Percentiles rank a stretch among this genome's conserved stretches.
Evolutionary conservation across 441 rosid genomes (phyloP).

Genomic region (Heliophila coronopifolia): DNA sequence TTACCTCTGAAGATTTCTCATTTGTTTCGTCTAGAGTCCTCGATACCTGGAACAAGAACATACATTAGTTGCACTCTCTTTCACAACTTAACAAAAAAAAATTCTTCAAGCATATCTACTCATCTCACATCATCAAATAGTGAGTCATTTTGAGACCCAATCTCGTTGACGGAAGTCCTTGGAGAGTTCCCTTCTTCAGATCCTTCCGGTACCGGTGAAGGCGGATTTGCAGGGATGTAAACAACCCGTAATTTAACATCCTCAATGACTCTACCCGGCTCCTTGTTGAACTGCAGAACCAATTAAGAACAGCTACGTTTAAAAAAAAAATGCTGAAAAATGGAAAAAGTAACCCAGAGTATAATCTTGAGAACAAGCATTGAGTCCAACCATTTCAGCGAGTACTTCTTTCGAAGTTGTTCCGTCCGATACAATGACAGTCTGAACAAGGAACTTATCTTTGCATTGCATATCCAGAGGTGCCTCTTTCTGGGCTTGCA

Average conservation of each 20-base stretch:
- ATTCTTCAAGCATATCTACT: constrained; percentile 12
- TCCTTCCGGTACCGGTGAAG: constrained; percentile 75
- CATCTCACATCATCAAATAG: constrained; percentile 37
- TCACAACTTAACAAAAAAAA: too few relatives aligned
- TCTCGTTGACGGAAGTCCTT: constrained; percentile 42
- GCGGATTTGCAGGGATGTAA: constrained; percentile 72
- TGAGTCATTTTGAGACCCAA: constrained; percentile 33
- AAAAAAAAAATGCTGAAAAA: neutral
- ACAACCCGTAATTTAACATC: constrained; percentile 75
- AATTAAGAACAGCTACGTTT: neutral
- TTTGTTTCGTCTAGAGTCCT: constrained; percentile 47
- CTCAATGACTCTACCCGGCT: constrained; percentile 47
- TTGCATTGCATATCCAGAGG: constrained; percentile 80
- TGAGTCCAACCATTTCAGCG: constrained; percentile 53
- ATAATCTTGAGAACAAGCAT: too few relatives aligned
- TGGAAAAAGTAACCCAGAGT: too few relatives aligned
- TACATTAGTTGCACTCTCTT: neutral
- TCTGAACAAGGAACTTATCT: constrained; percentile 86
- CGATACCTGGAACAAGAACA: constrained; percentile 39
- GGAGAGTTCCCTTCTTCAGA: constrained; percentile 83
- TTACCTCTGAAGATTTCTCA: constrained; percentile 59
- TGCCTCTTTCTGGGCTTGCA: constrained; percentile 86
- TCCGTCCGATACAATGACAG: constrained; percentile 54
- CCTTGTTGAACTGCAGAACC: constrained; percentile 54
- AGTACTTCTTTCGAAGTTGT: constrained; percentile 45